Base-by-base conservation (phyloP, 2,329 filamentous ascomycete genomes). In the Trichoderma oligosporum region DNA sequence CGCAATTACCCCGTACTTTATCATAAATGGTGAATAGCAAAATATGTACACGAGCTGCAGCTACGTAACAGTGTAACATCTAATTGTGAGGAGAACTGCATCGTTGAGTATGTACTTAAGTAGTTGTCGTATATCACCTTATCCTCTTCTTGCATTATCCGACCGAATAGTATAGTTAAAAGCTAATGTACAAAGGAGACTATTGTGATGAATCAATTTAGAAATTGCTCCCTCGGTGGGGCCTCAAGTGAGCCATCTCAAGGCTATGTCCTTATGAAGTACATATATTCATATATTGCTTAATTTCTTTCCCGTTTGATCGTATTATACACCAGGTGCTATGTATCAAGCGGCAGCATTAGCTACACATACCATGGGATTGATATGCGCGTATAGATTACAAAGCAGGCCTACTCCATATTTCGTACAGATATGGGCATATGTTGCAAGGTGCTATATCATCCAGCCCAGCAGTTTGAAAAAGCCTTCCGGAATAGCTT, bases 161-260 rank as follows among this genome's bases (percentile, higher is more conserved):
- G 47, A 18, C 47, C n/a, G n/a, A 12, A 24, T n/a, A 38, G 16
- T 11, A 5, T 18, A 31, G 33, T 35, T 38, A 45, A 27, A 29
- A 25, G 24, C 42, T 27, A 29, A 27, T 24, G 39, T 51, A 24
- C 35, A 22, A 27, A 24, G 22, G 31, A 12, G 16, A 12, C 9
- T 27, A n/a, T 16, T 27, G 47, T 51, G 47, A 51, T 51, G 14
- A 20, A 51, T 51, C 47, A 51, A 51, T 29, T 27, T 24, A 14
- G 22, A 12, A 16, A 24, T 45, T 25, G 41, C 24, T 29, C n/a
- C n/a, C n/a, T n/a, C n/a, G n/a, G n/a, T n/a, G n/a, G n/a, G n/a
- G n/a, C n/a, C n/a, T n/a, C n/a, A n/a, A n/a, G n/a, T n/a, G n/a
- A n/a, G n/a, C n/a, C n/a, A n/a, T n/a, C n/a, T n/a, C n/a, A n/a